Base-by-base conservation (phyloP, 2,329 filamentous ascomycete species). In the Bretziella fagacearum region DNA sequence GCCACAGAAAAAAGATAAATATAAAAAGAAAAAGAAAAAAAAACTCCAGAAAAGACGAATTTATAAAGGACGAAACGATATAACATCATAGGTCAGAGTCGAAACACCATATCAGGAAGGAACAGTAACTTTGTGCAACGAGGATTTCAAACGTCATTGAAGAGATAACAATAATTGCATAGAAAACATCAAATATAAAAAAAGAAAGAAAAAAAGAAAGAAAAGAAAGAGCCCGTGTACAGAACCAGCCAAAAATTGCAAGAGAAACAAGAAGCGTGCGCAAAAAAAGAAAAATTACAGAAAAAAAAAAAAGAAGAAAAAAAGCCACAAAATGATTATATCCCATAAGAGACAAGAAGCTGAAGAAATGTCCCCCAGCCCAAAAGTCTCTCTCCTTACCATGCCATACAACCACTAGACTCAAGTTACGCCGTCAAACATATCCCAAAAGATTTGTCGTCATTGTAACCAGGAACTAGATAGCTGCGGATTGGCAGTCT, bases 21-120 rank as follows among this genome's bases (percentile, higher is more conserved):
- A n/a, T n/a, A n/a, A n/a, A n/a, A n/a, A n/a, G n/a, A n/a, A n/a
- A n/a, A n/a, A n/a, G n/a, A n/a, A n/a, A n/a, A n/a, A n/a, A n/a
- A n/a, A n/a, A n/a, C n/a, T n/a, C n/a, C n/a, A n/a, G n/a, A n/a
- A n/a, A n/a, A n/a, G n/a, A n/a, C n/a, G n/a, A n/a, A n/a, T n/a
- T n/a, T n/a, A n/a, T n/a, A n/a, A n/a, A n/a, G n/a, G n/a, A n/a
- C n/a, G n/a, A n/a, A n/a, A n/a, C n/a, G n/a, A n/a, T n/a, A n/a
- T n/a, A n/a, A n/a, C n/a, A n/a, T n/a, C n/a, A n/a, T n/a, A n/a
- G n/a, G n/a, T n/a, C n/a, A n/a, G n/a, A n/a, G n/a, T n/a, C n/a
- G n/a, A 1, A 11, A 2, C 11, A 32, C 6, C 2, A 8, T 11
- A 22, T 22, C 17, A 94, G 66, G 89, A 96, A 58, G 93, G 86